These are phyloP conservation scores for Chaetomiaceae sp. DNA, from an alignment of 2,329 filamentous ascomycete species.

Conservation along the genomic window DNA sequence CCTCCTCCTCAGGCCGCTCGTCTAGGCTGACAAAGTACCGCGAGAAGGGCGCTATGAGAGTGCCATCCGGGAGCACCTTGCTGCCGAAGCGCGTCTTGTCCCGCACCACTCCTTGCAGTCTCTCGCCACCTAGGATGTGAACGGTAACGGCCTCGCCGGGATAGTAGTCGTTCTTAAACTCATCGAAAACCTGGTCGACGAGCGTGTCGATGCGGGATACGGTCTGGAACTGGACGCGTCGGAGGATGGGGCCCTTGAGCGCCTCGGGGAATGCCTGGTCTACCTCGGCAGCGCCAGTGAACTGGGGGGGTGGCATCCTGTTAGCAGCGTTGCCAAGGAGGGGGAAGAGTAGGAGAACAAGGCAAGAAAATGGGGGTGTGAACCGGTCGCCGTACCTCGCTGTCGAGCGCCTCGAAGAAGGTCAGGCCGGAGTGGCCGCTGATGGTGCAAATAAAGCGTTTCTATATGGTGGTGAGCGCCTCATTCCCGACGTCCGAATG, in stretches of 20 bases:
- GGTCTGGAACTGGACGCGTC: constrained; percentile 86
- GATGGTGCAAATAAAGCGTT: constrained; percentile 91
- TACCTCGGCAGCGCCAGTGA: constrained; percentile 78
- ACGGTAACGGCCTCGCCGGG: constrained; percentile 81
- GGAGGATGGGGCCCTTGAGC: constrained; percentile 83
- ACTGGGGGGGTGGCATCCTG: constrained; percentile 41
- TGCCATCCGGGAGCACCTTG: constrained; percentile 62
- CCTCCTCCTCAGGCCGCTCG: constrained; percentile 64
- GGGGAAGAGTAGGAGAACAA: too few species aligned
- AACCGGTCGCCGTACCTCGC: constrained; percentile 64
- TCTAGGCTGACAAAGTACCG: constrained; percentile 77
- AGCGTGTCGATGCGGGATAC: constrained; percentile 83
- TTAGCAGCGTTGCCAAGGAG: constrained; percentile 27
- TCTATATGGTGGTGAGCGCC: constrained; percentile 43
- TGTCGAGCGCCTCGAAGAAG: constrained; percentile 88
- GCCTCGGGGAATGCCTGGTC: constrained; percentile 89
- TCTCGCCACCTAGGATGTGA: constrained; percentile 62
- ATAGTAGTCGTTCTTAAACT: constrained; percentile 88
- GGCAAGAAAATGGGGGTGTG: neutral
- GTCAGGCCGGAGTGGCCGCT: constrained; percentile 87
- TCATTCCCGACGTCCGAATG: neutral
- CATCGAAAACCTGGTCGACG: constrained; percentile 63
- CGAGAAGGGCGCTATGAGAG: constrained; percentile 65
- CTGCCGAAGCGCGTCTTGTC: constrained; percentile 78
- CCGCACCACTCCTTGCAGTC: constrained; percentile 68